Evolutionary conservation across 1,284 basidiomycete species (phyloP).

Genomic region (Phlebopus sp.): DNA sequence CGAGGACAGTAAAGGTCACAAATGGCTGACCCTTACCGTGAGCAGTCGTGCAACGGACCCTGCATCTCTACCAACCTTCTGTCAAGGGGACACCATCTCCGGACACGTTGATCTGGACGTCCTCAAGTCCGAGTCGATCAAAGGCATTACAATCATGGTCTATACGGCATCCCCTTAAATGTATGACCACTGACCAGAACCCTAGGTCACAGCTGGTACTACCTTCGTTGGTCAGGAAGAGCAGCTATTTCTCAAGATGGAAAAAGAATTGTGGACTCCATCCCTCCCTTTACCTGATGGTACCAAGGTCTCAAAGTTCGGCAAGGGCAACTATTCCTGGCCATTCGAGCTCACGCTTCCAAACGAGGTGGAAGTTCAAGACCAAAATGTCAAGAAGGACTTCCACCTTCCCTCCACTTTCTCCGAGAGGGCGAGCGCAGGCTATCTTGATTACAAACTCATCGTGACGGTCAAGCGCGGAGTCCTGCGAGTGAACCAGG

Average conservation of each 20-base stretch:
- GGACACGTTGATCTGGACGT: constrained; percentile 46
- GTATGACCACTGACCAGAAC: constrained; percentile 3
- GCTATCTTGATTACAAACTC: constrained; percentile 50
- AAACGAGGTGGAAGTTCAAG: constrained; percentile 35
- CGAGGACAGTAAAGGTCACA: constrained; percentile 37
- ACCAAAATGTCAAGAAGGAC: constrained; percentile 27
- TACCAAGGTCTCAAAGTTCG: constrained; percentile 33
- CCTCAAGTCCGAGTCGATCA: constrained; percentile 43
- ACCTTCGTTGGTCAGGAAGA: constrained; percentile 46
- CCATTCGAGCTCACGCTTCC: constrained; percentile 47
- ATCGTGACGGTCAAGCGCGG: constrained; percentile 46
- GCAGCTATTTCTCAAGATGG: constrained; percentile 39
- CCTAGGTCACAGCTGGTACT: constrained; percentile 39
- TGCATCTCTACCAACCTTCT: constrained; percentile 37
- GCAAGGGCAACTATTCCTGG: constrained; percentile 42
- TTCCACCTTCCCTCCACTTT: constrained; percentile 48
- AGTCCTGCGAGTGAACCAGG: constrained; percentile 40
- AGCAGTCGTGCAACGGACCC: constrained; percentile 38
- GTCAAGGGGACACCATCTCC: constrained; percentile 42
- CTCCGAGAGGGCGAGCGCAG: constrained; percentile 42
- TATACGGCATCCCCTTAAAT: constrained; percentile 14
- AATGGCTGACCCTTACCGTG: constrained; percentile 43
- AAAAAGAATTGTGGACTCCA: constrained; percentile 38
- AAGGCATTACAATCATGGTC: constrained; percentile 43
- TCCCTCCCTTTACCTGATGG: constrained; percentile 21